Evolutionary conservation across 768 basidiomycete genomes (phyloP).

Genomic region (Pholiota microspora): DNA sequence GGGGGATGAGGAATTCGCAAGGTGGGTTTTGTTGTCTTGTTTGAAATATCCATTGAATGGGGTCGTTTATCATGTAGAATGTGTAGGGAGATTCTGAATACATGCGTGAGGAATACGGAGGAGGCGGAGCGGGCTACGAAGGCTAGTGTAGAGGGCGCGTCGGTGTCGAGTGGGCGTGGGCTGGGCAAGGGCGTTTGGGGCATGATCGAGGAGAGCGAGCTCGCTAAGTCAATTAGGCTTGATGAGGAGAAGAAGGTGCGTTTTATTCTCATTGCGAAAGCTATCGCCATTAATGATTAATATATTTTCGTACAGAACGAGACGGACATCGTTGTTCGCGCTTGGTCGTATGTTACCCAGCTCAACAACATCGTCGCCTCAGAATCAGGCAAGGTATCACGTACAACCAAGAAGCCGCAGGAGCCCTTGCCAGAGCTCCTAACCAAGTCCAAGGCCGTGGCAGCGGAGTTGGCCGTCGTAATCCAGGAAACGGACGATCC

Average conservation of each 20-base stretch:
- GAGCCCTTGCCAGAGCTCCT: conserved; percentile 34
- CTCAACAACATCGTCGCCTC: conserved; percentile 31
- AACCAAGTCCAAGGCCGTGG: conserved; percentile 48
- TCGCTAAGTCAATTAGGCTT: conserved; percentile 67
- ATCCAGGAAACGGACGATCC: conserved; percentile 62
- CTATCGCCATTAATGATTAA: too few species aligned
- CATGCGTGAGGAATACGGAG: conserved; percentile 93
- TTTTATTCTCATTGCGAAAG: neutral
- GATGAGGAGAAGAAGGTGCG: conserved; percentile 54
- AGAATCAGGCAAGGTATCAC: conserved; percentile 16
- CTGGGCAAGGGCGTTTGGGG: conserved; percentile 74
- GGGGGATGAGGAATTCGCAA: conserved; percentile 76
- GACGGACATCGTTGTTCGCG: conserved; percentile 45
- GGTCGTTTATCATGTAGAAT: conserved; percentile 41
- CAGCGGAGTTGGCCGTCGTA: conserved; percentile 47
- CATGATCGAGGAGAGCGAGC: conserved; percentile 82
- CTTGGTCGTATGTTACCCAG: conserved; percentile 37
- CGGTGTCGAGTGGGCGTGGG: conserved; percentile 46
- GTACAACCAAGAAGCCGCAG: conserved; percentile 12
- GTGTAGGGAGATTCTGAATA: conserved; percentile 86
- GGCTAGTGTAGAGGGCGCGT: conserved; percentile 20
- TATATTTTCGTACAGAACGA: conserved; percentile 34
- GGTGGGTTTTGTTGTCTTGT: conserved; percentile 32
- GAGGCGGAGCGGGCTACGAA: conserved; percentile 57
- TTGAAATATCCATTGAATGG: conserved; percentile 10